phyloP scores from a whole-genome alignment of 371 early-diverging fungal genomes.

The Mortierella sp. region DNA sequence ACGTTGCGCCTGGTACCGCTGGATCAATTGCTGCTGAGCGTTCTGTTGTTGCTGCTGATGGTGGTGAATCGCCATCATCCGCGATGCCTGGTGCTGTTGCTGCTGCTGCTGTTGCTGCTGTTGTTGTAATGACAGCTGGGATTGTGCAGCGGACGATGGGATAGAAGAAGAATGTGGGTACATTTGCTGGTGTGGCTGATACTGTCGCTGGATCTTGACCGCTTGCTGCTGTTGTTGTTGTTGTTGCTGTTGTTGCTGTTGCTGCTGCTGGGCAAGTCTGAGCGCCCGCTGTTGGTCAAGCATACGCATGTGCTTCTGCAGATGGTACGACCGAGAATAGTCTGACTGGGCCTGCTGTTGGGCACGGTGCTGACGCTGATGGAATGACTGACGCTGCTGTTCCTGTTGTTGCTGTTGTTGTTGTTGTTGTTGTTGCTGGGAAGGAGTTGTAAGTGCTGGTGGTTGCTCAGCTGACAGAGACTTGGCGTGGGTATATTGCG shows the following conservation, averaged over 20 bases:
- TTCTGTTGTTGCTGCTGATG: constrained; percentile 27
- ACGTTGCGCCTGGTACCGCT: constrained; percentile 34
- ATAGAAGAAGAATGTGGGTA: constrained; percentile 19
- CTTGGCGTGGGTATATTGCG: constrained; percentile 9
- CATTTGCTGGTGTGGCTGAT: constrained; percentile 52
- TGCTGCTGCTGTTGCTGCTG: constrained; percentile 35
- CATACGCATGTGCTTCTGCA: constrained; percentile 52
- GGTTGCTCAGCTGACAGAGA: neutral
- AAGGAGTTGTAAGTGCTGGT: neutral
- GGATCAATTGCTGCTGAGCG: constrained; percentile 27
- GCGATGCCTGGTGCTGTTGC: constrained; percentile 22
- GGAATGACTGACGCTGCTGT: constrained; percentile 41
- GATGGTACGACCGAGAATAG: constrained; percentile 47
- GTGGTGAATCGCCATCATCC: constrained; percentile 9
- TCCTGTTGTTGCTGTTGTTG: constrained; percentile 19
- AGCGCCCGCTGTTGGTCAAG: constrained; percentile 42
- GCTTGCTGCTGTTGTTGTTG: constrained; percentile 23
- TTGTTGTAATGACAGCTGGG: constrained; percentile 14
- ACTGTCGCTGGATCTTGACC: constrained; percentile 35
- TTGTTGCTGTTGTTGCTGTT: constrained; percentile 13
- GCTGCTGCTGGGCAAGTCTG: constrained; percentile 27
- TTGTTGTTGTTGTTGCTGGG: constrained; percentile 13
- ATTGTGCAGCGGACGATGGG: constrained; percentile 8
- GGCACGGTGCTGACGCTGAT: constrained; percentile 45
- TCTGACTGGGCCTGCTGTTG: constrained; percentile 47